Evolutionary conservation across 371 early-diverging fungal genomes (phyloP).

Genomic region (Dinochytrium kinnereticum): DNA sequence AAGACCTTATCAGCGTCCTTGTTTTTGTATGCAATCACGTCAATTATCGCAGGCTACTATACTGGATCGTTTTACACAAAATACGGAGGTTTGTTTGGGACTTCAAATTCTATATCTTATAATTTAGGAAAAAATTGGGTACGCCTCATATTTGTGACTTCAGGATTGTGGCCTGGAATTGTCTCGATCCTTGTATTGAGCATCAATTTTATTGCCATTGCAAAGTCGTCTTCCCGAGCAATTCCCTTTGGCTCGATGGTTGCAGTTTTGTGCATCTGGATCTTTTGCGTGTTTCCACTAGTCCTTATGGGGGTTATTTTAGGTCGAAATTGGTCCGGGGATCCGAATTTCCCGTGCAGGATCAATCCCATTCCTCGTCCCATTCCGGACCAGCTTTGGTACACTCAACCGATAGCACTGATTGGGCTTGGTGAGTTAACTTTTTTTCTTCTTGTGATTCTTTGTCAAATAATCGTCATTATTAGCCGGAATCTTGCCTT

Average conservation of each 20-base stretch:
- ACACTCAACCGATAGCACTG: slow-evolving; percentile 25
- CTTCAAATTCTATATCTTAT: not conserved
- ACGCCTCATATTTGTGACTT: slow-evolving; percentile 69
- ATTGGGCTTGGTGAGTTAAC: slow-evolving; percentile 45
- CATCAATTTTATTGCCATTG: slow-evolving; percentile 78
- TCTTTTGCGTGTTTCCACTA: slow-evolving; percentile 77
- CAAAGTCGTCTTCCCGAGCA: slow-evolving; percentile 75
- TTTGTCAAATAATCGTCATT: slow-evolving; percentile 67
- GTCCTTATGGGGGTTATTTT: slow-evolving; percentile 79
- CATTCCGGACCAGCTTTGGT: slow-evolving; percentile 75
- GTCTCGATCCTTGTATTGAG: slow-evolving; percentile 63
- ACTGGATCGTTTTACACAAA: slow-evolving; percentile 72
- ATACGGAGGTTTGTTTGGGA: slow-evolving; percentile 63
- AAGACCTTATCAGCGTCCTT: slow-evolving; percentile 80
- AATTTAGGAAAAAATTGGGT: slow-evolving; percentile 71
- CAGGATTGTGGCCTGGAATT: slow-evolving; percentile 73
- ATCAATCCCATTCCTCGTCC: slow-evolving; percentile 81
- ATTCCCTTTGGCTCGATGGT: slow-evolving; percentile 80
- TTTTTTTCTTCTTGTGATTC: slow-evolving; percentile 60
- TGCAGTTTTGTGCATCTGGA: slow-evolving; percentile 65
- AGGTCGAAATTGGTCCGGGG: slow-evolving; percentile 71
- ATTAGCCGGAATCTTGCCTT: slow-evolving; percentile 82
- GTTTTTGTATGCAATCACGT: slow-evolving; percentile 80
- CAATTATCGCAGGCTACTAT: slow-evolving; percentile 73
- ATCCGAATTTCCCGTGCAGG: slow-evolving; percentile 76